These are phyloP conservation scores for Vitis labrusca DNA, from an alignment of 164 flowering plant genomes.

Conservation along the genomic window DNA sequence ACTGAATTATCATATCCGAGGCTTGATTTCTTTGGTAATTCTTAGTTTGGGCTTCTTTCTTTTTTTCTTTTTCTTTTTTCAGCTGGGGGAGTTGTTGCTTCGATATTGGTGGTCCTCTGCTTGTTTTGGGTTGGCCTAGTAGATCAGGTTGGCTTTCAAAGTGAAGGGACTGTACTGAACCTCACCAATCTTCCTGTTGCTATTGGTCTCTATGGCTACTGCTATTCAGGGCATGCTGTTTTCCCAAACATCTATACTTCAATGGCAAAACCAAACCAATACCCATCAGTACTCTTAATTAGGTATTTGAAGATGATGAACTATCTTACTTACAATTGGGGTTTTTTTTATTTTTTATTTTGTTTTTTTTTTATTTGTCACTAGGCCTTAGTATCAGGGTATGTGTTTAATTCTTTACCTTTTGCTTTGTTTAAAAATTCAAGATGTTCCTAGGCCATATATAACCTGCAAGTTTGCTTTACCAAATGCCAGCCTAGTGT, in stretches of 20 bases:
- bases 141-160: slow-evolving; percentile 64
- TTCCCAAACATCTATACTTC: slow-evolving; percentile 97
- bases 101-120: slow-evolving; percentile 71
- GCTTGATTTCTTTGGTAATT: neutral
- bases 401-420: too few species aligned
- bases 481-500: too few species aligned
- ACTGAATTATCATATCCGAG: too few species aligned
- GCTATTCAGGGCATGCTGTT: slow-evolving; percentile 97
- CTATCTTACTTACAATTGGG: neutral
- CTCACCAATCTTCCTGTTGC: slow-evolving; percentile 86
- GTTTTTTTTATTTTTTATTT: neutral
- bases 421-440: too few species aligned
- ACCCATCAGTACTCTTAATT: slow-evolving; percentile 62
- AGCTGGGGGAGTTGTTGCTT: slow-evolving; percentile 98
- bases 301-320: slow-evolving; percentile 40
- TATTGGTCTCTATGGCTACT: slow-evolving; percentile 90
- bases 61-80: slow-evolving; percentile 13
- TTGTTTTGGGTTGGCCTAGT: slow-evolving; percentile 89
- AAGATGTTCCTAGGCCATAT: too few species aligned
- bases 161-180: slow-evolving; percentile 56
- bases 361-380: neutral
- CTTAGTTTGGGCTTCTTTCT: neutral
- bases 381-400: too few species aligned
- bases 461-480: too few species aligned
- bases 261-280: slow-evolving; percentile 78